Evolutionary conservation across 2,329 filamentous ascomycete genomes (phyloP), one percentile per base, ranked within the genome.

Genomic region (Sclerotinia minor): DNA sequence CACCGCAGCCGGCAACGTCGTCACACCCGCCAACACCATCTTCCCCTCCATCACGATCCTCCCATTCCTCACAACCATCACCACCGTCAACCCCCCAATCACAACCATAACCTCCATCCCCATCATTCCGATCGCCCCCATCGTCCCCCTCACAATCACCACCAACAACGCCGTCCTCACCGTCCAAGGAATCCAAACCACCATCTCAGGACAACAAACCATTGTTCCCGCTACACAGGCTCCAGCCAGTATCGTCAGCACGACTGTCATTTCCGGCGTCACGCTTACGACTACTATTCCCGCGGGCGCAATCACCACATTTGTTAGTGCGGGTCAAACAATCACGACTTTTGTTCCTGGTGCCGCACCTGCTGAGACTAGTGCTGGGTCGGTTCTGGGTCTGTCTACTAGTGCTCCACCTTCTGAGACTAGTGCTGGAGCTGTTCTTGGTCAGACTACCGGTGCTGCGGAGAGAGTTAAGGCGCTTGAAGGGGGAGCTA

Each of bases 61-160:
- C 53, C 52, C 52, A n/a, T n/a, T 65, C 9, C 52, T 47, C 6
- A 65, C 64, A 1, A 58, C 64, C n/a, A 57, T 65, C 21, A 65
- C 64, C 5, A 65, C 52, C 13, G 64, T 65, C 9, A 59, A 29
- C 29, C 64, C 64, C 26, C 64, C 64, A 8, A 65, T 65, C 64
- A 47, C 53, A 19, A 58, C 64, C 32, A 58, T 58, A 11, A 65
- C 64, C 41, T 45, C 38, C 0, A 57, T 65, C 8, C 53, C 64
- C 7, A n/a, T 66, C 26, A 4, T 24, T 1, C 49, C 50, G 5
- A 58, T 60, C 11, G 17, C 24, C 0, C 61, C 61, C 2, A n/a
- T 64, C n/a, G 41, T 65, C 1, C 64, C 64, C 1, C 24, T 66
- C 13, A 19, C 24, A 3, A n/a, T 38, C 55, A 60, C 64, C 7